Percentiles rank a stretch among this genome's conserved stretches.
Evolutionary conservation across 2,329 filamentous ascomycete species (phyloP).

Genomic region (Cryphonectria japonica): DNA sequence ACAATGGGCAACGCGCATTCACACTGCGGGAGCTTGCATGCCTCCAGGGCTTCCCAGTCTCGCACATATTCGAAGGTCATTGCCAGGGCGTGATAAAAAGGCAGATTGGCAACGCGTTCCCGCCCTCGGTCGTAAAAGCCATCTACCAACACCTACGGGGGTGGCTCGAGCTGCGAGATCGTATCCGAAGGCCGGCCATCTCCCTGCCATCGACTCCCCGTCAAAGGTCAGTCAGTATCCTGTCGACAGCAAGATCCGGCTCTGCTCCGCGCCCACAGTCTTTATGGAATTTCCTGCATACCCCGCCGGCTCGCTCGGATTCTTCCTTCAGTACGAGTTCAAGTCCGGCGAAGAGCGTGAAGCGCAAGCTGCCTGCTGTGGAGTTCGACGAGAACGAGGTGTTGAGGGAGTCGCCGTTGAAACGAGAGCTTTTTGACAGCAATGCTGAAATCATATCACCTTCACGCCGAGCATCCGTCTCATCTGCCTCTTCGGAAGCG

Average conservation of each 20-base stretch:
- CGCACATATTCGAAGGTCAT: constrained; percentile 58
- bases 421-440: not conserved
- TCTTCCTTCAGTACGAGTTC: constrained; percentile 14
- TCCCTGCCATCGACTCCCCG: not conserved
- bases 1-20: constrained; percentile 62
- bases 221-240: not conserved
- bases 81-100: constrained; percentile 47
- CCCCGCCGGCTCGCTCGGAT: not conserved
- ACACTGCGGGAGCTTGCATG: constrained; percentile 71
- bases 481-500: not conserved
- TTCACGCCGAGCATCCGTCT: not conserved
- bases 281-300: not conserved
- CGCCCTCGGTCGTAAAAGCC: constrained; percentile 58
- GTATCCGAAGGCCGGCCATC: constrained; percentile 30
- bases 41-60: constrained; percentile 69
- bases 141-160: constrained; percentile 52
- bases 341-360: not conserved
- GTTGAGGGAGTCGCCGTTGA: not conserved
- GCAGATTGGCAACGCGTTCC: constrained; percentile 82
- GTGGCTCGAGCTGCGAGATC: constrained; percentile 51
- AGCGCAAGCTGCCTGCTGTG: not conserved
- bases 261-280: not conserved
- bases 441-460: not conserved
- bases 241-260: not conserved
- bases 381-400: not conserved